phyloP scores from a whole-genome alignment of 2,329 filamentous ascomycete species.

The Colletotrichum sp. region DNA sequence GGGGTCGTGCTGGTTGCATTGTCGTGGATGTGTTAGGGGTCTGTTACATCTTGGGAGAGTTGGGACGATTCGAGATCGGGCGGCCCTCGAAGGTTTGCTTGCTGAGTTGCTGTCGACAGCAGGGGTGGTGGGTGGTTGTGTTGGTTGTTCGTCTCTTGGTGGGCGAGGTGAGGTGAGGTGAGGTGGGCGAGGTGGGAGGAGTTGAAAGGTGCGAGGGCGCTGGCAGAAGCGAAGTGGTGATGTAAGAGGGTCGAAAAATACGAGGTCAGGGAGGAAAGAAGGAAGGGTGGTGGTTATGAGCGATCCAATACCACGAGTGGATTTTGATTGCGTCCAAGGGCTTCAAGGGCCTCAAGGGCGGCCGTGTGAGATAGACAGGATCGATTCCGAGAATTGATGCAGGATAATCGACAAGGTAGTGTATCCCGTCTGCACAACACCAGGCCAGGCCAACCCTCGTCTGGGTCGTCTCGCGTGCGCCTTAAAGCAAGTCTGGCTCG shows the following conservation, averaged over 20 bases:
- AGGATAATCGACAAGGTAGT: background rate
- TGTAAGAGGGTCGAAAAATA: constrained; percentile 6
- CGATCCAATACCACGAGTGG: background rate
- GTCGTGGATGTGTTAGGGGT: constrained; percentile 31
- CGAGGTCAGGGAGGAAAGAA: constrained; percentile 6
- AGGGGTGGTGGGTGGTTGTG: background rate
- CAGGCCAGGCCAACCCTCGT: background rate
- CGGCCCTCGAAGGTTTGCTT: constrained; percentile 3
- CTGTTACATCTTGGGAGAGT: constrained; percentile 48
- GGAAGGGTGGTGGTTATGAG: constrained; percentile 5
- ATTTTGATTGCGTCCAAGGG: background rate
- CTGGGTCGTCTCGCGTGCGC: background rate
- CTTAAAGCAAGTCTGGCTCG: background rate
- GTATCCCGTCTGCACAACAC: background rate
- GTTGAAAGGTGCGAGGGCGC: background rate
- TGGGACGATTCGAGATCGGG: constrained; percentile 19
- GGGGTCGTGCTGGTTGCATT: constrained; percentile 56
- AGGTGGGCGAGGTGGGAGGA: background rate
- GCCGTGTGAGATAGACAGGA: constrained; percentile 2
- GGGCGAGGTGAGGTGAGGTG: background rate
- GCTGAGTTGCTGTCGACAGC: background rate
- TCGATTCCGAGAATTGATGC: background rate
- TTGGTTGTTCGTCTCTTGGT: background rate
- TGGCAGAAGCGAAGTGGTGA: background rate
- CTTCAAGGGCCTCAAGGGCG: background rate